Evolutionary conservation across 768 basidiomycete species (phyloP).

Genomic region (Mrakia blollopis): DNA sequence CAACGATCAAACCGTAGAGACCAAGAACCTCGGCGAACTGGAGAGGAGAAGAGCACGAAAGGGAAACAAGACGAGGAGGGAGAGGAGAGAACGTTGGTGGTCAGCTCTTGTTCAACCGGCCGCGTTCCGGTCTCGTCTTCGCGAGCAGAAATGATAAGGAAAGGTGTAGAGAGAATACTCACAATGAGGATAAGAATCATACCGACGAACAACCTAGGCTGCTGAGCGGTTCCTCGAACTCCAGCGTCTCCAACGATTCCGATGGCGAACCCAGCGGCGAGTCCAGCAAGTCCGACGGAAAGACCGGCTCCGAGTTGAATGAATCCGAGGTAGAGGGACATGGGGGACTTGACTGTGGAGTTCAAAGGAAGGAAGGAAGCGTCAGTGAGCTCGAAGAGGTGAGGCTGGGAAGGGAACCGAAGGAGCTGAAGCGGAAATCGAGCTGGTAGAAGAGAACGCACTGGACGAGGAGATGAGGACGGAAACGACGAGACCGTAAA

Average conservation of each 20-base stretch:
- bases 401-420: background rate
- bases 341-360: conserved; percentile 58
- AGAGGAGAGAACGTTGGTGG: background rate
- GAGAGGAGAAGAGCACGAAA: background rate
- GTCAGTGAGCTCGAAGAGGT: background rate
- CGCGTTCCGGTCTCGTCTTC: background rate
- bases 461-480: conserved; percentile 84
- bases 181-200: conserved; percentile 97
- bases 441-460: conserved; percentile 49
- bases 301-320: conserved; percentile 91
- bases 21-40: conserved; percentile 56
- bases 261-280: conserved; percentile 50
- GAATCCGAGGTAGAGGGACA: conserved; percentile 92
- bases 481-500: conserved; percentile 98
- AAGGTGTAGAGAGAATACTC: background rate
- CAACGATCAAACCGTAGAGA: conserved; percentile 91
- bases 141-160: background rate
- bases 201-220: conserved; percentile 86
- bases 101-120: conserved; percentile 26
- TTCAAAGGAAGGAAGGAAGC: background rate
- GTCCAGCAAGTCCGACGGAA: conserved; percentile 80
- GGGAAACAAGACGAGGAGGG: background rate
- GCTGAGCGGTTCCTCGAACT: conserved; percentile 95
- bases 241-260: conserved; percentile 99
- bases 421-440: background rate